Evolutionary conservation across 2,329 filamentous ascomycete species (phyloP), one percentile per base, ranked within the genome.

Genomic region (Zelopaecilomyces penicillatus): DNA sequence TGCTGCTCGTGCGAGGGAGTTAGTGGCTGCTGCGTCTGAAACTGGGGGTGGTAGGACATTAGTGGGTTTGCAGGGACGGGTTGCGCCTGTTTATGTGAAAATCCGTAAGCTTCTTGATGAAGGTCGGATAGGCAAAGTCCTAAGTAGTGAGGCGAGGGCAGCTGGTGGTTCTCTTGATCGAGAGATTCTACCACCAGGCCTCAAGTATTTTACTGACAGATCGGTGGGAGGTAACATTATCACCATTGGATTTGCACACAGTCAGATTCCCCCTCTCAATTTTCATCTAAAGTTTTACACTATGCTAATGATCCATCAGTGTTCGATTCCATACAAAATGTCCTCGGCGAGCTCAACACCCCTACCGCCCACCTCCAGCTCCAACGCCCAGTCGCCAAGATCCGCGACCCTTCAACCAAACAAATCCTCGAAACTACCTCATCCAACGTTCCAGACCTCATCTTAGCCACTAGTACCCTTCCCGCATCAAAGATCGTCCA

Each of bases 41-140:
- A 39, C 27, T 8, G 61, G 61, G 5, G 58, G 66, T 1, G 55
- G 57, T 4, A 59, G 58, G 30, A 70, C 65, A 2, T 57, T 76
- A 4, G 66, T 80, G 0, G 75, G 74, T 0, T 46, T 78, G 2
- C 78, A 82, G 52, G 74, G 72, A 0, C 62, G 69, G 0, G 52
- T 72, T 6, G 58, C 70, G 0, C 75, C 76, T 0, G 50, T 68
- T 0, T 54, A 71, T 3, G 48, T 59, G 1, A 73, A 69, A 51
- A 30, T 80, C 3, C 66, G 63, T 29, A 60, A 69, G 9, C 34
- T 78, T 1, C 41, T 82, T 5, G 56, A 55, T 1, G 56, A 61
- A 0, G 74, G 73, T 0, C 59, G 57, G 3, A 67, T 82, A 30
- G 77, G 78, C 0, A 71, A 67, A 35, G 61, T 81, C 1, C 52